Evolutionary conservation across 2,329 filamentous ascomycete genomes (phyloP), one percentile per base, ranked within the genome.

Genomic region (Cladosporium austrohemisphaericum): DNA sequence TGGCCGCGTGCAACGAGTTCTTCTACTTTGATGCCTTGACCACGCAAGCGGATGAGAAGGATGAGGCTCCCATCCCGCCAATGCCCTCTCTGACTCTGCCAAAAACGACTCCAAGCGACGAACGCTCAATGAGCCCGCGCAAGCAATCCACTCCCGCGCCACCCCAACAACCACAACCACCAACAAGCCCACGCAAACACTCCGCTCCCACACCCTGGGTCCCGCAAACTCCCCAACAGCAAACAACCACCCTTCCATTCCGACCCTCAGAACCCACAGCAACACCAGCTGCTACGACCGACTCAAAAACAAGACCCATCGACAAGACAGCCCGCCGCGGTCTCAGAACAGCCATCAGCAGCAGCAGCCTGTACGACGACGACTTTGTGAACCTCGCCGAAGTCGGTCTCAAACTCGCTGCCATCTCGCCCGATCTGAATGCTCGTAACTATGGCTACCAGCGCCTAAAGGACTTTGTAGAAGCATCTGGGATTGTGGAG

Each of bases 1-100:
- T 64, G 20, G 58, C 61, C 3, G 62, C 60, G 0, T 65, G 63
- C 45, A 57, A 60, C 32, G 55, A 63, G 25, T 66, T 64, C 37
- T 54, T 57, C 6, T 64, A 63, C 43, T 57, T 65, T 26, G 60
- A 65, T 49, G 60, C 52, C 3, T 43, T 61, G 8, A 38, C 52
- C 11, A 7, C 53, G 7, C 53, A 54, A 13, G n/a, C 28, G 6
- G 57, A 58, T 8, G 55, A 59, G 13, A 11, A 45, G 10, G 28
- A 47, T 11, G 18, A 40, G 10, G n/a, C 41, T n/a, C 32, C 33
- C 14, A 18, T 20, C n/a, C 35, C 35, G n/a, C 13, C 35, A 10
- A 18, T 13, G 13, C 5, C 9, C 40, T 26, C 6, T 10, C 35
- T 23, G 18, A 20, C 10, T 26, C 25, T 6, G 6, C 25, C 25